phyloP scores from a whole-genome alignment of 2,329 filamentous ascomycete species.

The Aureobasidium mangrovei region DNA sequence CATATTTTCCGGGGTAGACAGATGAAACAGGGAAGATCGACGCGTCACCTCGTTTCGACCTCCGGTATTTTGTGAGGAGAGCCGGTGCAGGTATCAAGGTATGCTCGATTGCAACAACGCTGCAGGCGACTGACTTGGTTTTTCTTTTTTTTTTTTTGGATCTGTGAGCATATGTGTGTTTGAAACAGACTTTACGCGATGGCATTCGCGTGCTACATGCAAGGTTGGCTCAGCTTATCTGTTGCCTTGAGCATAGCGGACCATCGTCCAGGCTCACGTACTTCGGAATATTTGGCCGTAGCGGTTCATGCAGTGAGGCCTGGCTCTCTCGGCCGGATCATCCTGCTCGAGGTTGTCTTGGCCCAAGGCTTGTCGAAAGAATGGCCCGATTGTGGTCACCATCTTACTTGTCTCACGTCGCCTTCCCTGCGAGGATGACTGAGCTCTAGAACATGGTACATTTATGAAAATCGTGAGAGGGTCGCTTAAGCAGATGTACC shows the following conservation, averaged over 20 bases:
- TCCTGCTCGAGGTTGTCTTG: too few species aligned
- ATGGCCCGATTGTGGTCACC: too few species aligned
- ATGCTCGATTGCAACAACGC: not conserved
- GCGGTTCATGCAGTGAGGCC: too few species aligned
- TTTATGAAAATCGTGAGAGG: constrained; percentile 1
- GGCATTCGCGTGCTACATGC: too few species aligned
- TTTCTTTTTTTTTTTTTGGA: not conserved
- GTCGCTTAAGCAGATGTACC: not conserved
- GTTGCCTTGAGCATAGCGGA: too few species aligned
- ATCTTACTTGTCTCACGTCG: not conserved
- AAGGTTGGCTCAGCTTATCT: too few species aligned
- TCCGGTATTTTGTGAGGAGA: constrained; percentile 6
- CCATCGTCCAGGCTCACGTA: too few species aligned
- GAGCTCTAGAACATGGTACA: not conserved
- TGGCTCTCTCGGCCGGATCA: too few species aligned
- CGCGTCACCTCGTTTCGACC: not conserved
- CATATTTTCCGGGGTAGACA: constrained; percentile 5
- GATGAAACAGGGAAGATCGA: constrained; percentile 4
- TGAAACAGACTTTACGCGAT: too few species aligned
- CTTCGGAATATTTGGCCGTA: too few species aligned
- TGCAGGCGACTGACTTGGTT: not conserved
- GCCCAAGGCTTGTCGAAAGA: too few species aligned
- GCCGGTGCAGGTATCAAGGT: not conserved
- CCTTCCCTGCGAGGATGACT: not conserved
- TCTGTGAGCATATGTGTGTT: too few species aligned